Conservation (phyloP, 106 monocot genomes). For the Dendrobium huoshanense region DNA sequence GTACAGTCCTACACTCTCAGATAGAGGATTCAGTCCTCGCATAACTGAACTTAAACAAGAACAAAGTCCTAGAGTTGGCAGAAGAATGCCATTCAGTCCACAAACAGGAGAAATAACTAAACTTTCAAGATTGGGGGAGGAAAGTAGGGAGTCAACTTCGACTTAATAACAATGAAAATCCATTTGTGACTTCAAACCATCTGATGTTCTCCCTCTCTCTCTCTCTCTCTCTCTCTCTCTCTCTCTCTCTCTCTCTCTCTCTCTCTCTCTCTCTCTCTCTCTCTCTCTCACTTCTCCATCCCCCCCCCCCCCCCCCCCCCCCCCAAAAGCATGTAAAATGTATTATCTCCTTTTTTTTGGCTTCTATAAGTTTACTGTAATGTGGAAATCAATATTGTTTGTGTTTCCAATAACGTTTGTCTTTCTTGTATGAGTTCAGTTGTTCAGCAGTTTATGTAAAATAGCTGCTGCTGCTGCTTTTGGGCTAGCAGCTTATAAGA, state of each 20-base stretch:
- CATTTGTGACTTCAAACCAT: neutral
- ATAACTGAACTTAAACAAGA: conserved; percentile 11
- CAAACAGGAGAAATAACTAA: conserved; percentile 5
- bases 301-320: no score
- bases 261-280: neutral
- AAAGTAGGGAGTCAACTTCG: conserved; percentile 1
- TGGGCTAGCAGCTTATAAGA: no score
- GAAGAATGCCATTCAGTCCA: conserved; percentile 16
- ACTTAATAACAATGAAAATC: neutral
- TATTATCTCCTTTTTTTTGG: no score
- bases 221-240: no score
- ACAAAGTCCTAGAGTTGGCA: conserved; percentile 14
- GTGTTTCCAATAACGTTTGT: no score
- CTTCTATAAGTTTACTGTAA: no score
- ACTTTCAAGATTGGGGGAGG: conserved; percentile 13
- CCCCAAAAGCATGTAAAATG: no score
- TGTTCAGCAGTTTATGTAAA: no score
- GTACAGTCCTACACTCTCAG: conserved; percentile 3
- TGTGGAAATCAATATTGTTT: no score
- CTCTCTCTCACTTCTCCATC: no score
- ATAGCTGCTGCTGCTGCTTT: no score
- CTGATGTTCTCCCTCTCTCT: neutral
- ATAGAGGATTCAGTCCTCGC: conserved; percentile 12
- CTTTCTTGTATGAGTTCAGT: no score
- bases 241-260: neutral